Percentiles rank a stretch among this genome's conserved stretches.
Conservation (phyloP, 768 basidiomycete species). For the Calocera viscosa region DNA sequence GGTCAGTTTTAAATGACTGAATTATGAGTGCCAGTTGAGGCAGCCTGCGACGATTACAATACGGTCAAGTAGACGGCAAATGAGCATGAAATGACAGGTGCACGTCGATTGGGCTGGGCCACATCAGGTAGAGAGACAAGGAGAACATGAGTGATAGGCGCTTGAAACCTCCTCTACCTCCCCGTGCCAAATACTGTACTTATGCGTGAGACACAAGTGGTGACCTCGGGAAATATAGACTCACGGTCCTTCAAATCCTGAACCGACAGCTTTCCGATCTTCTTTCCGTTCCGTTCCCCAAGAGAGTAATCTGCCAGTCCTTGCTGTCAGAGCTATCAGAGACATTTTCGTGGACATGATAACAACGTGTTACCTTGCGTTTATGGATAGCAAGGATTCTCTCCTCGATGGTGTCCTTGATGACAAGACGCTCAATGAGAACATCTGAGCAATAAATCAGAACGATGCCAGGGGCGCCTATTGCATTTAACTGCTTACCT, state of each 20-base stretch:
- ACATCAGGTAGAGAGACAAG: too few relatives aligned
- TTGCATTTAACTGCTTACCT: not conserved
- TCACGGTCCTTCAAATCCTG: not conserved
- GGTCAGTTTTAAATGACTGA: too few relatives aligned
- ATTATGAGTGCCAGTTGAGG: too few relatives aligned
- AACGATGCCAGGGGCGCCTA: not conserved
- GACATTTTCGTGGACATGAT: not conserved
- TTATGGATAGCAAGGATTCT: slow-evolving; percentile 54
- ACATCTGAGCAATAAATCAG: slow-evolving; percentile 25
- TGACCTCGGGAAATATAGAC: not conserved
- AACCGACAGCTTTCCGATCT: slow-evolving; percentile 30
- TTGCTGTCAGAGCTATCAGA: slow-evolving; percentile 26
- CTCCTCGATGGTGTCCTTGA: slow-evolving; percentile 52
- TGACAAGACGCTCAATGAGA: slow-evolving; percentile 44
- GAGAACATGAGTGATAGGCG: too few relatives aligned
- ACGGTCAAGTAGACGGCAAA: too few relatives aligned
- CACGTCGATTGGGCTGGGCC: too few relatives aligned
- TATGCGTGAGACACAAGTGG: too few relatives aligned
- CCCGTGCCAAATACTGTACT: too few relatives aligned
- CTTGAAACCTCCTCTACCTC: too few relatives aligned
- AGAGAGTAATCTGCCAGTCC: slow-evolving; percentile 47
- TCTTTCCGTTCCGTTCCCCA: slow-evolving; percentile 49
- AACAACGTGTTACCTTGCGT: slow-evolving; percentile 36
- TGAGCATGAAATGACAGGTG: too few relatives aligned
- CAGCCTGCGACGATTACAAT: too few relatives aligned